phyloP scores from a whole-genome alignment of 306 rosid genomes.

The Arachis hypogaea region DNA sequence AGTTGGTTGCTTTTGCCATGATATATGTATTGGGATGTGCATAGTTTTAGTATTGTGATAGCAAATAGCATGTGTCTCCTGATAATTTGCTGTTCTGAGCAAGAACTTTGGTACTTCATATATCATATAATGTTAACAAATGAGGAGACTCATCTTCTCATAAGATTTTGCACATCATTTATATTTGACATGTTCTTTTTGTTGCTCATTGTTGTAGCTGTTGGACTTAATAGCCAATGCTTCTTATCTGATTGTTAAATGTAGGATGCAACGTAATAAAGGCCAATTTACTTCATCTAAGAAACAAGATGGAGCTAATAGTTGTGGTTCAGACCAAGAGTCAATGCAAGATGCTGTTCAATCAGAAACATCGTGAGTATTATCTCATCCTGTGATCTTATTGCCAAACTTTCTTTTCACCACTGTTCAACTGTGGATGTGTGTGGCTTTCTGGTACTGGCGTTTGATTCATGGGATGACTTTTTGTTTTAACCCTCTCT shows the following conservation, averaged over 20 bases:
- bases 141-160: neutral
- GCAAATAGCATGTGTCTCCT: conserved; percentile 19
- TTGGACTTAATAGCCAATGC: conserved; percentile 1
- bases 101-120: neutral
- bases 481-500: conserved; percentile 32
- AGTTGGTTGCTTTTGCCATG: conserved; percentile 22
- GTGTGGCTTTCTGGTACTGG: conserved; percentile 36
- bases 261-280: conserved; percentile 96
- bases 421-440: conserved; percentile 2
- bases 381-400: conserved; percentile 17
- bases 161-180: neutral
- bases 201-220: conserved; percentile 28
- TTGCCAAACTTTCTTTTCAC: conserved; percentile 7
- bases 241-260: conserved; percentile 36
- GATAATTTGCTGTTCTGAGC: neutral
- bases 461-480: conserved; percentile 10
- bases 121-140: conserved; percentile 25
- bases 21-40: neutral
- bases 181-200: neutral
- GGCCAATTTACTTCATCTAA: conserved; percentile 93
- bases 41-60: conserved; percentile 7
- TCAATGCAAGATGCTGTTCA: conserved; percentile 71
- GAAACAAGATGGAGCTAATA: conserved; percentile 75
- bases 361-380: conserved; percentile 79
- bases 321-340: conserved; percentile 71